These are phyloP conservation scores for Tetraselmis striata DNA, from an alignment of 139 green algal species.

Conservation along the genomic window DNA sequence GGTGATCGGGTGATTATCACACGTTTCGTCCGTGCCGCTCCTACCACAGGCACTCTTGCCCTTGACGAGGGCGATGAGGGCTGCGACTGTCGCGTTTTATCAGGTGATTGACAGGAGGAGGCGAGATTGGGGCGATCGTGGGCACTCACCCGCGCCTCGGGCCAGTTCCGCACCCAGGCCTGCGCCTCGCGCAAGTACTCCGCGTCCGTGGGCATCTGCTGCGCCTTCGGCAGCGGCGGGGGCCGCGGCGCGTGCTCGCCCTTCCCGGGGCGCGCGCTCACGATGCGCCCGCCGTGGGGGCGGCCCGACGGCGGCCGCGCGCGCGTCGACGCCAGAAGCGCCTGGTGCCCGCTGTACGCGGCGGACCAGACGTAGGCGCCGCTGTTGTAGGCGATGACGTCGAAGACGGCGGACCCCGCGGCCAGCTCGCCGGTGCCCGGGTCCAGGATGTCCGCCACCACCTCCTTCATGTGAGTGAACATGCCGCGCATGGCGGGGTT, in stretches of 20 bases:
- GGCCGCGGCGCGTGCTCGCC: neutral
- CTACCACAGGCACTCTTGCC: too few species aligned
- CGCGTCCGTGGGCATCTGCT: conserved; percentile 31
- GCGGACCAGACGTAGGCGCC: conserved; percentile 37
- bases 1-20: too few species aligned
- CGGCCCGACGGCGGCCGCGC: too few species aligned
- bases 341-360: conserved; percentile 12
- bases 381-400: conserved; percentile 54
- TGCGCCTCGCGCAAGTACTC: conserved; percentile 41
- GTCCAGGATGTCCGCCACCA: conserved; percentile 10
- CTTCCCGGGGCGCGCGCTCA: neutral
- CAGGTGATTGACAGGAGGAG: too few species aligned
- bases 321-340: conserved; percentile 14
- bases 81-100: too few species aligned
- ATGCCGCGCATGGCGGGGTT: conserved; percentile 35
- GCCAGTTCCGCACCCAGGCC: conserved; percentile 57
- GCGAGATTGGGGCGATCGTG: too few species aligned
- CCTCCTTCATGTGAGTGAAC: conserved; percentile 36
- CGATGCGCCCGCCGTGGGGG: neutral
- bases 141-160: conserved; percentile 30
- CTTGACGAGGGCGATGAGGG: too few species aligned
- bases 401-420: conserved; percentile 43
- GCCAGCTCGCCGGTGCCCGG: conserved; percentile 42
- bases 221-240: neutral
- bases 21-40: too few species aligned